Evolutionary conservation across 805 yeast species (phyloP).

Genomic region (Barnettozyma californica): DNA sequence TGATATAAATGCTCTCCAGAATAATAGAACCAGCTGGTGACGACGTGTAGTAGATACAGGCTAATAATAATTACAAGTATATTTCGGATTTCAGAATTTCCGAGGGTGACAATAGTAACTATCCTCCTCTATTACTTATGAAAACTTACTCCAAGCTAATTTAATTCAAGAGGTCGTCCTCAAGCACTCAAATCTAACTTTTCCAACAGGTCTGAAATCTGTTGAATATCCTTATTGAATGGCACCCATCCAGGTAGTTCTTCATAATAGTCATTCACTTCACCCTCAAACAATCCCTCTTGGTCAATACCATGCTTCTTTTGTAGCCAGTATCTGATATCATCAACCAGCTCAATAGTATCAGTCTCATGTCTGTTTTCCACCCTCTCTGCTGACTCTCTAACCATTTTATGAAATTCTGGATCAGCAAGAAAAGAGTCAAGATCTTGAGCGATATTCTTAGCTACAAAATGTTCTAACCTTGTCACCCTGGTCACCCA

Average conservation of each 20-base stretch:
- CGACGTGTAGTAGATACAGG: too few species aligned
- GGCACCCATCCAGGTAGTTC: conserved; percentile 18
- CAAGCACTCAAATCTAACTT: conserved; percentile 24
- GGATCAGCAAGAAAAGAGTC: conserved; percentile 30
- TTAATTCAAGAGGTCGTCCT: neutral
- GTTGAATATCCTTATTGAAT: conserved; percentile 29
- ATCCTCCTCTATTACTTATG: too few species aligned
- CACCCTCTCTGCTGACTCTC: conserved; percentile 53
- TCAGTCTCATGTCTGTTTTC: conserved; percentile 63
- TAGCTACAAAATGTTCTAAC: conserved; percentile 59
- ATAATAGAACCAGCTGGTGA: neutral
- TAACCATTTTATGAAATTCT: conserved; percentile 34
- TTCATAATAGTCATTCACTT: conserved; percentile 18
- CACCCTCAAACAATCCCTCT: conserved; percentile 26
- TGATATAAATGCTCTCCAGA: too few species aligned
- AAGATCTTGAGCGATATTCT: conserved; percentile 48
- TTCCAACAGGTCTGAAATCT: conserved; percentile 36
- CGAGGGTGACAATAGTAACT: neutral
- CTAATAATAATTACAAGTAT: too few species aligned
- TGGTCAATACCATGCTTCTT: conserved; percentile 26
- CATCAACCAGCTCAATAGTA: conserved; percentile 76
- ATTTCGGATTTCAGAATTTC: neutral
- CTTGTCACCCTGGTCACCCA: conserved; percentile 66
- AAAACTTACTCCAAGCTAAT: too few species aligned
- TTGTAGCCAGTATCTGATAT: conserved; percentile 57